Evolutionary conservation across 2,329 filamentous ascomycete genomes (phyloP).

Genomic region (Pseudocercospora eumusae): DNA sequence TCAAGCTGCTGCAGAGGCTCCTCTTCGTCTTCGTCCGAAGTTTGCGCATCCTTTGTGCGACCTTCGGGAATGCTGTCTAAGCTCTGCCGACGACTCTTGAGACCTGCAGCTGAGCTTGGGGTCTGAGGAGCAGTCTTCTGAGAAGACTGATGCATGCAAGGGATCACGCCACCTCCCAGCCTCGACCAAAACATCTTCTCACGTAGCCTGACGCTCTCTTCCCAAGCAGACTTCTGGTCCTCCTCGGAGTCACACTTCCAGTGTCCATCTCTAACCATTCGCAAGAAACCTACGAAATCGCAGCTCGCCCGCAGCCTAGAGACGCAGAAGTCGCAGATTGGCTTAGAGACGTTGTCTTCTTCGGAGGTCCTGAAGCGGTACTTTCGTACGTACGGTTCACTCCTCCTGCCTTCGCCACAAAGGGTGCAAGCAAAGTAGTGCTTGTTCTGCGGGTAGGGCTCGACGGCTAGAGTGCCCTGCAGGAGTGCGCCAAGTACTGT

Average conservation of each 20-base stretch:
- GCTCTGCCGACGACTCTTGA: slow-evolving; percentile 21
- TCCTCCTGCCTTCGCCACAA: slow-evolving; percentile 79
- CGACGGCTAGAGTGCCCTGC: slow-evolving; percentile 83
- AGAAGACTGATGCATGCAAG: slow-evolving; percentile 47
- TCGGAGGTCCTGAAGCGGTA: slow-evolving; percentile 90
- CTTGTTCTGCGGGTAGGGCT: slow-evolving; percentile 66
- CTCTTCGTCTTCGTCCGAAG: slow-evolving; percentile 7
- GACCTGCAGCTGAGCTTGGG: slow-evolving; percentile 20
- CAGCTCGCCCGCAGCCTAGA: slow-evolving; percentile 81
- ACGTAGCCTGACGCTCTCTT: slow-evolving; percentile 83
- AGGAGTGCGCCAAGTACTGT: slow-evolving; percentile 80
- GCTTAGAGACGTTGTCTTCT: slow-evolving; percentile 80
- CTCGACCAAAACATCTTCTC: slow-evolving; percentile 98
- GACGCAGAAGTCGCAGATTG: slow-evolving; percentile 86
- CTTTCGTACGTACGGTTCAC: slow-evolving; percentile 69
- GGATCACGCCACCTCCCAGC: slow-evolving; percentile 87
- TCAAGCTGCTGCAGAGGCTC: slow-evolving; percentile 11
- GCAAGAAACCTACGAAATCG: slow-evolving; percentile 87
- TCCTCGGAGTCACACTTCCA: slow-evolving; percentile 82
- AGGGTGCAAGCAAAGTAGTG: slow-evolving; percentile 74
- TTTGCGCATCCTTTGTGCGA: slow-evolving; percentile 1
- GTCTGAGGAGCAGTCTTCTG: slow-evolving; percentile 18
- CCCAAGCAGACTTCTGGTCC: slow-evolving; percentile 86
- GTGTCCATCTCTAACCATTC: slow-evolving; percentile 89
- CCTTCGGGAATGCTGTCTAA: slow-evolving; percentile 30